Conservation (phyloP, 176 grass and related monocot genomes). For the Microstegium vimineum region DNA sequence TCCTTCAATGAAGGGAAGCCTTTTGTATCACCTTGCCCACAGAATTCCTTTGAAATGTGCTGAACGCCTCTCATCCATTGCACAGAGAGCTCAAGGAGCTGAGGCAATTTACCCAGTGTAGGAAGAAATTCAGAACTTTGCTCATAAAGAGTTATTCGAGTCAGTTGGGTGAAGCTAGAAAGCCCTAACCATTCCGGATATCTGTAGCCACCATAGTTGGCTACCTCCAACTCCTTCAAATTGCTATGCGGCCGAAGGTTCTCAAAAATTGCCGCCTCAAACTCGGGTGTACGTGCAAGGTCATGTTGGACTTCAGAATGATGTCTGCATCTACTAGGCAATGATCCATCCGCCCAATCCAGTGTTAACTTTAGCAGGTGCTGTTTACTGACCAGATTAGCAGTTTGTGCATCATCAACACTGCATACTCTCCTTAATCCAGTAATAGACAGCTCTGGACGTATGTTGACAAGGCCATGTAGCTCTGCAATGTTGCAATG, state of each 20-base stretch:
- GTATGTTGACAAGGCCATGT: conserved; percentile 10
- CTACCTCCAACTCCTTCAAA: conserved; percentile 2
- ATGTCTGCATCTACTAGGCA: background rate
- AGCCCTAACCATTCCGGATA: conserved; percentile 21
- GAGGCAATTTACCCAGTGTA: conserved; percentile 35
- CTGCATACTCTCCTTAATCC: background rate
- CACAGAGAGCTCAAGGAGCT: conserved; percentile 8
- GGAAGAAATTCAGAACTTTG: conserved; percentile 19
- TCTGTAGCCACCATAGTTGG: conserved; percentile 14
- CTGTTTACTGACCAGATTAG: conserved; percentile 25
- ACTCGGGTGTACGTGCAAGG: background rate
- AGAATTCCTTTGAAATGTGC: conserved; percentile 31
- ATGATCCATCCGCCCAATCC: conserved; percentile 3
- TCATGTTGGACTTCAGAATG: background rate
- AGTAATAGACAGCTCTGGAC: background rate
- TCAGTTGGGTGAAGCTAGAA: conserved; percentile 31
- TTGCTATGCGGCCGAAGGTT: conserved; percentile 12
- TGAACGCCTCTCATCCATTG: background rate
- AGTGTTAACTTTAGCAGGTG: conserved; percentile 9
- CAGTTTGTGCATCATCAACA: conserved; percentile 6
- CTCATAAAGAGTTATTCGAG: conserved; percentile 8
- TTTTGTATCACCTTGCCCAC: background rate
- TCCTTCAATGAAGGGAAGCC: conserved; percentile 34
- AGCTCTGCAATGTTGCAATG: conserved; percentile 22
- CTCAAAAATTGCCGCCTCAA: conserved; percentile 16